Evolutionary conservation across 495 filamentous ascomycete genomes (phyloP).

Genomic region (Trichocladium uniseriatum): DNA sequence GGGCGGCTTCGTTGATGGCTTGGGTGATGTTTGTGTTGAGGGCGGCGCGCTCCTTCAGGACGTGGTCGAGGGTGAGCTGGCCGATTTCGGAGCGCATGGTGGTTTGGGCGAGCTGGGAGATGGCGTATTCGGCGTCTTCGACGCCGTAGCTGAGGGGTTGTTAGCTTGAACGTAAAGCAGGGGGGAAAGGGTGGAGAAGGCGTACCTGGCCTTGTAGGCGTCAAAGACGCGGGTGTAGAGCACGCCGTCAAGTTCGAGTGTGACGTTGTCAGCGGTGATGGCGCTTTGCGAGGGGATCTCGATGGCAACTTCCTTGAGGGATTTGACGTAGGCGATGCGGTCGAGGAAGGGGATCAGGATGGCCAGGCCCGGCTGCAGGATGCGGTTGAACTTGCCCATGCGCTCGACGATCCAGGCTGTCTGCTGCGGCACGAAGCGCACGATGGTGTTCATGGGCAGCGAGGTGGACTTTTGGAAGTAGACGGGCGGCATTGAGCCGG

Average conservation of each 20-base stretch:
- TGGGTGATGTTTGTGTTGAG: conserved; percentile 96
- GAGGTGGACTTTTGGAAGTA: conserved; percentile 47
- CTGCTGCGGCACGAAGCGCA: conserved; percentile 97
- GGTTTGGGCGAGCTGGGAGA: conserved; percentile 93
- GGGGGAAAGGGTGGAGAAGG: not conserved
- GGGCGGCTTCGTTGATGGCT: conserved; percentile 95
- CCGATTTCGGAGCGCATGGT: conserved; percentile 99
- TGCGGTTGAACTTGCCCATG: conserved; percentile 93
- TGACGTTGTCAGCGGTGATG: conserved; percentile 98
- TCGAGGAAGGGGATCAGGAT: conserved; percentile 86
- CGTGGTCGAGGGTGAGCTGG: conserved; percentile 91
- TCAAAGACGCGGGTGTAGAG: conserved; percentile 93
- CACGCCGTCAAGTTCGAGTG: conserved; percentile 88
- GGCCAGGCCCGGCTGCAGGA: conserved; percentile 83
- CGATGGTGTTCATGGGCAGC: conserved; percentile 84
- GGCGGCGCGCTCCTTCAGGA: conserved; percentile 88
- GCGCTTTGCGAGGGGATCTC: conserved; percentile 92
- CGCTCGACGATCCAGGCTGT: conserved; percentile 99
- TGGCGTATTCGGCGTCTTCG: conserved; percentile 97
- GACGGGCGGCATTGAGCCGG: conserved; percentile 34
- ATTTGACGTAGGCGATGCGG: conserved; percentile 96
- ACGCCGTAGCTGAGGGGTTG: conserved; percentile 69
- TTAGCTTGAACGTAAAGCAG: conserved; percentile 8
- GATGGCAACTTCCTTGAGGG: conserved; percentile 87
- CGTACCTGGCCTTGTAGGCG: conserved; percentile 88